Evolutionary conservation across 2,329 filamentous ascomycete genomes (phyloP).

Genomic region (Colletotrichum destructivum): DNA sequence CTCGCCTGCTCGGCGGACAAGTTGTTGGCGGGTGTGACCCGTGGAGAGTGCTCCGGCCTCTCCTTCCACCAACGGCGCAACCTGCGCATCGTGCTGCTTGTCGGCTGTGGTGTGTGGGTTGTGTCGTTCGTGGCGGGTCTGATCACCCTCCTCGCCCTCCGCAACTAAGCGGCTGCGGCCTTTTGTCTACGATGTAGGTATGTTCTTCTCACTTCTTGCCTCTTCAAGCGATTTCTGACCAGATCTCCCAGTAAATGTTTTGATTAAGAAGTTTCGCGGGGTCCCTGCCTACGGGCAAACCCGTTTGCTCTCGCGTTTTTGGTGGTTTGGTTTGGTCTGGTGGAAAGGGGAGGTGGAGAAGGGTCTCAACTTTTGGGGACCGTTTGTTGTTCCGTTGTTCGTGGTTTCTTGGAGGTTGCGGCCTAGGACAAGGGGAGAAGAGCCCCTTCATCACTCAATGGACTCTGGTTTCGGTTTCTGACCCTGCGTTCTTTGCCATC

Average conservation of each 20-base stretch:
- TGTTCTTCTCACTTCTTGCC: background rate
- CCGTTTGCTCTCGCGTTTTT: background rate
- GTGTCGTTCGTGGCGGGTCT: conserved; percentile 14
- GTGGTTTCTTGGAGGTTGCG: background rate
- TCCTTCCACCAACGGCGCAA: conserved; percentile 31
- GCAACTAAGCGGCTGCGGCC: background rate
- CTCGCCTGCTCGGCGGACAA: conserved; percentile 14
- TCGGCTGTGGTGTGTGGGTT: conserved; percentile 31
- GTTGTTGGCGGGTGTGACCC: conserved; percentile 19
- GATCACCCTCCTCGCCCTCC: conserved; percentile 23
- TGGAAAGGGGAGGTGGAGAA: background rate
- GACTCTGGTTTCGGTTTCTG: background rate
- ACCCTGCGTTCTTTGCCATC: background rate
- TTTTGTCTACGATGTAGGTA: conserved; percentile 26
- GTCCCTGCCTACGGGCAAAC: conserved; percentile 38
- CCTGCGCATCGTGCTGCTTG: conserved; percentile 32
- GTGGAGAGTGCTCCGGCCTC: conserved; percentile 39
- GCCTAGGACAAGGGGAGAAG: background rate
- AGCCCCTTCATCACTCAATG: background rate
- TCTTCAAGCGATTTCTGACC: background rate
- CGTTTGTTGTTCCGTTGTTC: too few species aligned
- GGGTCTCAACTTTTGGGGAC: too few species aligned
- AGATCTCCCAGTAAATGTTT: background rate
- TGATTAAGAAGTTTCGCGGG: background rate
- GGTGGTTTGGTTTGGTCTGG: background rate